phyloP scores from a whole-genome alignment of 768 basidiomycete genomes.

The Russula sp. region DNA sequence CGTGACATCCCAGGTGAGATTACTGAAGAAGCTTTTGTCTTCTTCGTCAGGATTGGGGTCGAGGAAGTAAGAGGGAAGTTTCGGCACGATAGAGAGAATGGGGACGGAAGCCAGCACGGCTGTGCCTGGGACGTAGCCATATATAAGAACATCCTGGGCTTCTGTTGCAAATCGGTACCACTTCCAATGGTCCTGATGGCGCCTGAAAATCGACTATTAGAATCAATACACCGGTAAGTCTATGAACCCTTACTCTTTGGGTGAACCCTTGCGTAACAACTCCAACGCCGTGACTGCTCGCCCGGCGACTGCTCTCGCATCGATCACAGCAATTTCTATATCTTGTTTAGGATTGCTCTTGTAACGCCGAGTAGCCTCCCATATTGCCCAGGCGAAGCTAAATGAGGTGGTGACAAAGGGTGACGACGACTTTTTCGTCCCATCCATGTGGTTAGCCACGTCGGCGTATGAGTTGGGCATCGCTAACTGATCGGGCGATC shows the following conservation, averaged over 20 bases:
- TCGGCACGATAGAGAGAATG: slow-evolving; percentile 54
- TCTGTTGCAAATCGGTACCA: slow-evolving; percentile 73
- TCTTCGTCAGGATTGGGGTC: slow-evolving; percentile 31
- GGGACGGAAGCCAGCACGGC: slow-evolving; percentile 69
- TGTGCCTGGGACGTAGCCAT: slow-evolving; percentile 57
- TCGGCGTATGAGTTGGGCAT: slow-evolving; percentile 47
- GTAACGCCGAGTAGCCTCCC: slow-evolving; percentile 76
- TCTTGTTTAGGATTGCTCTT: slow-evolving; percentile 67
- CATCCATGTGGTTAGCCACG: slow-evolving; percentile 66
- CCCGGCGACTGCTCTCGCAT: slow-evolving; percentile 52
- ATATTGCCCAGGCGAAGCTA: slow-evolving; percentile 76
- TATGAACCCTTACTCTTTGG: slow-evolving; percentile 46
- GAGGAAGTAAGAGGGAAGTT: slow-evolving; percentile 68
- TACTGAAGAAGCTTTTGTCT: slow-evolving; percentile 35
- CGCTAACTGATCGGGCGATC: slow-evolving; percentile 20
- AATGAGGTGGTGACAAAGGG: slow-evolving; percentile 72
- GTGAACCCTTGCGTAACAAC: slow-evolving; percentile 46
- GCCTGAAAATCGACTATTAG: slow-evolving; percentile 34
- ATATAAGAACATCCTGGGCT: slow-evolving; percentile 68
- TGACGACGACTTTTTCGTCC: slow-evolving; percentile 67
- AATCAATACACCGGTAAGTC: neutral
- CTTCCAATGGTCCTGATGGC: slow-evolving; percentile 61
- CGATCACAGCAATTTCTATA: slow-evolving; percentile 73
- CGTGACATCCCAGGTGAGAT: slow-evolving; percentile 49
- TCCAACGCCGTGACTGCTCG: slow-evolving; percentile 61